Evolutionary conservation across 306 rosid species (phyloP), one percentile per base, ranked within the genome.

Genomic region (Canavalia ensiformis): DNA sequence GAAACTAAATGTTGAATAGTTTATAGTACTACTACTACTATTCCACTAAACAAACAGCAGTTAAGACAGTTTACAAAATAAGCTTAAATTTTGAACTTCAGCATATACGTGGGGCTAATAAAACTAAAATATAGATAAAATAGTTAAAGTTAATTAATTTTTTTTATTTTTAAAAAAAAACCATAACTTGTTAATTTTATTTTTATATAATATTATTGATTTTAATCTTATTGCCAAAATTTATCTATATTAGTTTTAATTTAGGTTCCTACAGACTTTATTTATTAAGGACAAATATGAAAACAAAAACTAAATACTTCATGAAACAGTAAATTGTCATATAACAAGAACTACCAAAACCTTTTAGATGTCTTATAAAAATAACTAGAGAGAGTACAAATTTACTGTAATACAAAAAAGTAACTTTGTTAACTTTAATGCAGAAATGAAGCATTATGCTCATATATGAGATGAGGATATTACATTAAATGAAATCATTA

Each of bases 21-120:
- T 18, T 18, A 18, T 18, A 18, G 25, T 18, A 18, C 25, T 18
- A 18, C 25, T 18, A 18, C 25, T 13, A 65, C 58, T 1, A 57
- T 63, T 58, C 59, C 66, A 78, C 70, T 28, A 51, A 59, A 68
- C 52, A 60, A 70, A 54, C 54, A 81, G 55, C 62, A 81, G 73
- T 6, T 39, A 50, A 72, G 62, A n/a, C 18, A 70, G 77, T 47
- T 49, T 64, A 59, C 55, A 62, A 54, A 31, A 58, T 39, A 59
- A 62, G 44, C 45, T 45, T 76, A 81, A 33, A 13, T 55, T 78
- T 55, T 12, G 7, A 81, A 68, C 72, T 76, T 39, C 35, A 18
- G 62, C 44, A 84, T 8, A 64, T 8, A 64, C 6, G 39, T 29
- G 50, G 39, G 18, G 65, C 70, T 60, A 55, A 29, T 9, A 55